phyloP scores from a whole-genome alignment of 2,329 filamentous ascomycete genomes.

The Xylaria sp. region DNA sequence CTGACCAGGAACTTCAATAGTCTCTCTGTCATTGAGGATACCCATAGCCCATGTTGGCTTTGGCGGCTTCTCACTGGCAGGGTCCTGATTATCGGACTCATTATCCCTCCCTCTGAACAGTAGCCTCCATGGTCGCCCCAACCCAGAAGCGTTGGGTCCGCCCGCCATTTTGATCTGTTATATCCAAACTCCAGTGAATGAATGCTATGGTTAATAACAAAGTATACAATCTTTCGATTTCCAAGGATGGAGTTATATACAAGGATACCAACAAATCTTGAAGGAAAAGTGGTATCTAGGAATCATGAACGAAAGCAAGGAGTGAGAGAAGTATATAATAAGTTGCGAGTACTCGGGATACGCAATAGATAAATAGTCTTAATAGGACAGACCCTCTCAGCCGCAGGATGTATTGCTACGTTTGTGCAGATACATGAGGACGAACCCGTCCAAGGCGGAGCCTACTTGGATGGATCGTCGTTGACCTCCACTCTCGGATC shows the following conservation, averaged over 20 bases:
- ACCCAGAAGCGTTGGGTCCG: constrained; percentile 15
- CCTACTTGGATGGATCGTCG: not conserved
- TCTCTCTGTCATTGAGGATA: constrained; percentile 80
- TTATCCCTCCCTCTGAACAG: constrained; percentile 28
- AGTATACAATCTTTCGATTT: not conserved
- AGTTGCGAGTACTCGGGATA: not conserved
- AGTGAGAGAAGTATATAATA: not conserved
- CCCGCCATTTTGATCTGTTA: constrained; percentile 26
- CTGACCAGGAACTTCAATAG: constrained; percentile 86
- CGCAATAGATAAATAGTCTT: not conserved
- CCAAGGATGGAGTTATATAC: not conserved
- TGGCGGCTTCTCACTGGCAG: constrained; percentile 17
- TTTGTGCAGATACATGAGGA: not conserved
- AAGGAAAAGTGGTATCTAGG: not conserved
- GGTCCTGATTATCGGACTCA: constrained; percentile 15
- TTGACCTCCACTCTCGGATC: constrained; percentile 3
- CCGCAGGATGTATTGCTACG: not conserved
- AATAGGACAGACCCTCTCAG: not conserved
- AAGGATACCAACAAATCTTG: not conserved
- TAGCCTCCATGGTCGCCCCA: constrained; percentile 28
- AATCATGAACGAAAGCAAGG: not conserved
- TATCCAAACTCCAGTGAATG: not conserved
- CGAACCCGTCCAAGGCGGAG: not conserved
- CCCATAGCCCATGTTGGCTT: constrained; percentile 66
- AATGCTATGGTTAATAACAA: not conserved